Evolutionary conservation across 768 basidiomycete genomes (phyloP), one percentile per base, ranked within the genome.

Genomic region (Suillus fuscotomentosus): DNA sequence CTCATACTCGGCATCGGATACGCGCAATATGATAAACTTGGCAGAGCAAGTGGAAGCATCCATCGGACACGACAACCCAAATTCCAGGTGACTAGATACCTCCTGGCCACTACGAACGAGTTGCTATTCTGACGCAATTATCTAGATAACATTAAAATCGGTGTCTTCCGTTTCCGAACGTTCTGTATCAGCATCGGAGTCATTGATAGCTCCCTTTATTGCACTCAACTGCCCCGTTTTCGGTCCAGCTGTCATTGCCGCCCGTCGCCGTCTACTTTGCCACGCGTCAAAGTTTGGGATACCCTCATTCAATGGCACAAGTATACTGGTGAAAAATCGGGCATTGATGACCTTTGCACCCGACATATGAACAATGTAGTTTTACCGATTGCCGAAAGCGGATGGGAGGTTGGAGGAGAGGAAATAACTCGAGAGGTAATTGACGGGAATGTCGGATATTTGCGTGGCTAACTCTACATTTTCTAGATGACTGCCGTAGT

Each of bases 331-430:
- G 88, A 88, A 67, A 79, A 77, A 57, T 87, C 81, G 68, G 84
- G 84, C 8, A 70, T 87, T n/a, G 85, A 82, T 9, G 75, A 80
- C 57, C 77, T 92, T 53, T 81, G 85, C 24, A 81, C 76, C 15
- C 81, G 80, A 66, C 75, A 95, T 15, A 80, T 92, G 10, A 83
- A 83, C 24, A 78, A 82, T 22, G 83, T 83, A 66, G 81, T 95
- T 50, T 70, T 90, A 59, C 86, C 84, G 7, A 80, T 92, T 38
- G 88, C 94, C 5, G 83, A 86, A 65, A 83, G 82, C 62, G 91
- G 90, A 10, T 97, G 95, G 95, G 92, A 94, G 50, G 90, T 92
- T 43, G 94, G 95, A 13, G 94, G 94, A 2, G 83, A 89, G 73
- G 86, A 86, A 45, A 76, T 85, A 64, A 78, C 85, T 63, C 79